Evolutionary conservation across 2,329 filamentous ascomycete genomes (phyloP).

Genomic region (Cadophora malorum): DNA sequence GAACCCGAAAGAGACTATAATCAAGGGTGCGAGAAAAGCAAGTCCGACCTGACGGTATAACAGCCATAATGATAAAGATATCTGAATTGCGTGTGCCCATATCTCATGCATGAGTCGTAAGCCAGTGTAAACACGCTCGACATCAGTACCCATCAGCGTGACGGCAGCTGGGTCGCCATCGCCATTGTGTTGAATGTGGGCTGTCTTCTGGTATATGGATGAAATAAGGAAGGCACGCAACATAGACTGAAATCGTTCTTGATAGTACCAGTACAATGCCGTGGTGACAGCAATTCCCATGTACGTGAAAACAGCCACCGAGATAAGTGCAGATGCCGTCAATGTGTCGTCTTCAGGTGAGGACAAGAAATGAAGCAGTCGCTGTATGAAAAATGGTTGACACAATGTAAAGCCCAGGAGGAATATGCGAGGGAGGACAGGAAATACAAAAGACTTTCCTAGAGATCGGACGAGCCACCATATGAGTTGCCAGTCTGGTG

Average conservation of each 20-base stretch:
- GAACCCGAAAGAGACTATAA: not conserved
- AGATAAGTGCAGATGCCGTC: not conserved
- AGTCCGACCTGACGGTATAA: not conserved
- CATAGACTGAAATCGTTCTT: not conserved
- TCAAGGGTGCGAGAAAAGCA: not conserved
- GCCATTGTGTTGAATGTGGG: not conserved
- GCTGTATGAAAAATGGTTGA: not conserved
- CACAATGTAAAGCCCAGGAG: not conserved
- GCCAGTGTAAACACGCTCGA: slow-evolving; percentile 1
- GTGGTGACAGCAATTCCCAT: not conserved
- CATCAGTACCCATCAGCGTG: slow-evolving; percentile 11
- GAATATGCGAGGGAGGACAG: not conserved
- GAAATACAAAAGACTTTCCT: not conserved
- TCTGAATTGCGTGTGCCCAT: slow-evolving; percentile 7
- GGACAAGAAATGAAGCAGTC: not conserved
- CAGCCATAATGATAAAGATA: not conserved
- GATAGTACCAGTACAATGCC: not conserved
- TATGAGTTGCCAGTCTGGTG: not conserved
- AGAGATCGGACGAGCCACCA: not conserved
- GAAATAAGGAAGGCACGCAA: not conserved
- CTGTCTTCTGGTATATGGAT: not conserved
- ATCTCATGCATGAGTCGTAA: not conserved
- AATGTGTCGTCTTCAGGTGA: not conserved
- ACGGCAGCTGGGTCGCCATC: not conserved
- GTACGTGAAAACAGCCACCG: not conserved